Evolutionary conservation across 257 asterid genomes (phyloP).

Genomic region (Przewalskia tangutica): DNA sequence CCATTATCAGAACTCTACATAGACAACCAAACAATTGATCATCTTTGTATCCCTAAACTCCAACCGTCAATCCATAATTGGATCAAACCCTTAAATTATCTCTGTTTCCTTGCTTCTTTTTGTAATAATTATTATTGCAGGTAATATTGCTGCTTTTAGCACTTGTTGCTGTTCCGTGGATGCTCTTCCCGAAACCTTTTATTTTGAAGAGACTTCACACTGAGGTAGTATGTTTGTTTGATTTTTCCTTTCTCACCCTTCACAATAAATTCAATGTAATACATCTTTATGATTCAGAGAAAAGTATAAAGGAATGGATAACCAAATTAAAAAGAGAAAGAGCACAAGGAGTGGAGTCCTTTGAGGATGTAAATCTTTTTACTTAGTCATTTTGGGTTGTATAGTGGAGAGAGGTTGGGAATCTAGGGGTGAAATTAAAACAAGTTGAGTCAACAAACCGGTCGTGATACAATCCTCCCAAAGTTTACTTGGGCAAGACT

Average conservation of each 20-base stretch:
- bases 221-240: slow-evolving; percentile 39
- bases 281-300: background rate
- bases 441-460: background rate
- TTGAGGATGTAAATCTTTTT: background rate
- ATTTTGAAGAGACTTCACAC: slow-evolving; percentile 67
- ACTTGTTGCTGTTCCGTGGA: slow-evolving; percentile 91
- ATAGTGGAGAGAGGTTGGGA: background rate
- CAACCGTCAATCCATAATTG: background rate
- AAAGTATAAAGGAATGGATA: background rate
- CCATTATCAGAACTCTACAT: background rate
- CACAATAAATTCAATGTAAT: background rate
- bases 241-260: background rate
- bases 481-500: background rate
- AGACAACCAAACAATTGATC: background rate
- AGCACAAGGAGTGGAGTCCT: background rate
- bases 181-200: slow-evolving; percentile 97
- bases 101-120: background rate
- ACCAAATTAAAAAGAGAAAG: background rate
- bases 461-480: background rate
- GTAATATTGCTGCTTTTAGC: slow-evolving; percentile 67
- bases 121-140: slow-evolving; percentile 28
- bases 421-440: background rate
- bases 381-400: background rate
- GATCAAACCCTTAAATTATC: background rate
- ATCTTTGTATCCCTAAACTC: background rate